Evolutionary conservation across 2,329 filamentous ascomycete genomes (phyloP).

Genomic region (Didymella sp.): DNA sequence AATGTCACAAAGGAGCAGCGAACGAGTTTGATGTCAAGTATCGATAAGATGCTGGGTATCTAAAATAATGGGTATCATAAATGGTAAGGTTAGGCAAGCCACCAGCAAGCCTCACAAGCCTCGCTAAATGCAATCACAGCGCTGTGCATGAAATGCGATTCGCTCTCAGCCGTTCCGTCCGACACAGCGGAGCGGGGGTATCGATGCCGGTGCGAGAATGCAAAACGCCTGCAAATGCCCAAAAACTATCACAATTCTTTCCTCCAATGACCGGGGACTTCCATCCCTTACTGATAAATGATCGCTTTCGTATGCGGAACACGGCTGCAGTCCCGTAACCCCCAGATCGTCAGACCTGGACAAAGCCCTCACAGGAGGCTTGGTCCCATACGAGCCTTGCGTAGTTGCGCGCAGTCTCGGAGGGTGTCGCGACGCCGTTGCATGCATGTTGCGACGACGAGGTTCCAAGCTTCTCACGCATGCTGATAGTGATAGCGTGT

Average conservation of each 20-base stretch:
- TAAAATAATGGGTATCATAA: conserved; percentile 42
- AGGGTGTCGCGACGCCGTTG: conserved; percentile 10
- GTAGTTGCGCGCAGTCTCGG: conserved; percentile 11
- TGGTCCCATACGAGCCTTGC: conserved; percentile 11
- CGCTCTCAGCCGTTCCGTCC: conserved; percentile 27
- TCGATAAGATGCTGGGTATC: conserved; percentile 30
- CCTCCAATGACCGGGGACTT: conserved; percentile 23
- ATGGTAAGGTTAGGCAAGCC: conserved; percentile 40
- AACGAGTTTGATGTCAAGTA: conserved; percentile 1
- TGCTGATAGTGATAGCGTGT: conserved; percentile 10
- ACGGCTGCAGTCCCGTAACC: conserved; percentile 2
- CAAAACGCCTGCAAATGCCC: conserved; percentile 27
- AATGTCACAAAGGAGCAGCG: conserved; percentile 8
- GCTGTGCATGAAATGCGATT: conserved; percentile 32
- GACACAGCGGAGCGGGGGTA: conserved; percentile 34
- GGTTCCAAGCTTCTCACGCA: conserved; percentile 4
- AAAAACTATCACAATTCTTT: conserved; percentile 24
- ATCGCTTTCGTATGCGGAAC: conserved; percentile 6
- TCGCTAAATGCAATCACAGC: conserved; percentile 32
- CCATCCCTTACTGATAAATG: conserved; percentile 4
- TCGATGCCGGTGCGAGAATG: conserved; percentile 25
- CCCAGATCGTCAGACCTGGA: conserved; percentile 15
- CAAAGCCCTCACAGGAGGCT: conserved; percentile 4
- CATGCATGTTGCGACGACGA: conserved; percentile 13
- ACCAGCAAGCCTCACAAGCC: conserved; percentile 32